Percentiles rank a stretch among this genome's conserved stretches.
phyloP scores from a whole-genome alignment of 164 flowering plant genomes.

The Saururus chinensis region DNA sequence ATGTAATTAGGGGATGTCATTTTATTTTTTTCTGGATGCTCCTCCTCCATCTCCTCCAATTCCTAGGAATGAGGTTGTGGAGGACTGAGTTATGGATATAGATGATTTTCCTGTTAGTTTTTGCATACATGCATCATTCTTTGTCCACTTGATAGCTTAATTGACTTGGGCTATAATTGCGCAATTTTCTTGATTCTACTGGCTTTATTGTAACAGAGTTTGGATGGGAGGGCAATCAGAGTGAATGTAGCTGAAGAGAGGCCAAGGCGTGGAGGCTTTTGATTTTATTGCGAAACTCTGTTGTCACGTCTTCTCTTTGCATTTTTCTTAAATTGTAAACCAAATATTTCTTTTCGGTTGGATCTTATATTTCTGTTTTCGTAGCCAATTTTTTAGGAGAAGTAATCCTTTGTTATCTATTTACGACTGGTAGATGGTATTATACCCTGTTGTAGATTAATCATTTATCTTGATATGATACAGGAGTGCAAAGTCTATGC shows the following conservation, averaged over 20 bases:
- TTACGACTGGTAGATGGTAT: no score
- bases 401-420: neutral
- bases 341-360: neutral
- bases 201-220: conserved; percentile 29
- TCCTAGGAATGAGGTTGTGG: no score
- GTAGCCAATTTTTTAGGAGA: neutral
- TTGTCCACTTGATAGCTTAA: neutral
- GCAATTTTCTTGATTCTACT: neutral
- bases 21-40: neutral
- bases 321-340: neutral
- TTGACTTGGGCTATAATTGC: neutral
- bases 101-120: no score
- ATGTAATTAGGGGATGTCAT: no score
- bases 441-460: no score
- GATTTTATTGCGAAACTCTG: neutral
- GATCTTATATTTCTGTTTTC: neutral
- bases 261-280: conserved; percentile 34
- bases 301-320: neutral
- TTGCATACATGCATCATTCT: neutral
- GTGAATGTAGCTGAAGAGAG: conserved; percentile 69
- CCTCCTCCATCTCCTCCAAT: no score
- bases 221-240: conserved; percentile 82
- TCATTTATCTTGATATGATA: no score
- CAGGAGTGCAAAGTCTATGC: no score
- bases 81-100: neutral